These are phyloP conservation scores for Thoreauomyces humboldtii DNA, from an alignment of 192 early-diverging fungal species.

Conservation along the genomic window DNA sequence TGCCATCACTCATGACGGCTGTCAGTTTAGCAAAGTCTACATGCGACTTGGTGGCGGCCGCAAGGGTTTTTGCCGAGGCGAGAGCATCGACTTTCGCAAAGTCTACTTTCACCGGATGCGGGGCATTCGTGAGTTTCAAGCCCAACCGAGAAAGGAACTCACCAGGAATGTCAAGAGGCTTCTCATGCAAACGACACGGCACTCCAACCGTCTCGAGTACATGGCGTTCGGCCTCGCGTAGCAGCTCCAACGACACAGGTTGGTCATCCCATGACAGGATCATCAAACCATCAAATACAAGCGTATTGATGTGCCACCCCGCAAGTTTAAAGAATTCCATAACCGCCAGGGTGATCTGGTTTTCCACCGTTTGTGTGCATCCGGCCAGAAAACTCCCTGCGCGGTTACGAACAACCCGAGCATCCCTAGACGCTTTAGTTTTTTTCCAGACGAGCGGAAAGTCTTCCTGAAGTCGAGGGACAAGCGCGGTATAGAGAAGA, in stretches of 20 bases:
- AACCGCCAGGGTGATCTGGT: conserved; percentile 2
- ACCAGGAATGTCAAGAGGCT: conserved; percentile 4
- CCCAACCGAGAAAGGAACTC: conserved; percentile 1
- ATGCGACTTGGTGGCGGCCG: conserved; percentile 12
- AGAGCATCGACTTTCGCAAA: background rate
- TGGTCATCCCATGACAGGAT: conserved; percentile 8
- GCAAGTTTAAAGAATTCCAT: background rate
- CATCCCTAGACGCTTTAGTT: background rate
- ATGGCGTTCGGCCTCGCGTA: background rate
- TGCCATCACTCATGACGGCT: background rate
- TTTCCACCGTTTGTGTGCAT: conserved; percentile 10
- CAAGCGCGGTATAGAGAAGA: background rate
- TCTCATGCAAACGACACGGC: background rate
- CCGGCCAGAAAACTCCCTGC: conserved; percentile 11
- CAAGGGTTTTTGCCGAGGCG: conserved; percentile 5
- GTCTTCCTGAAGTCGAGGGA: conserved; percentile 7
- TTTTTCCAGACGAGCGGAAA: conserved; percentile 1
- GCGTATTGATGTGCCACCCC: conserved; percentile 1
- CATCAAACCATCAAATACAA: conserved; percentile 20
- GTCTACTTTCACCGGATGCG: background rate
- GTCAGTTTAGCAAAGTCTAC: conserved; percentile 7
- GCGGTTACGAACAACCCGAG: background rate
- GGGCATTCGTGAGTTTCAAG: background rate
- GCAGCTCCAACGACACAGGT: background rate
- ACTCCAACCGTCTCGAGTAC: background rate